phyloP scores from a whole-genome alignment of 2,329 filamentous ascomycete species.

The Cordyceps farinosa region DNA sequence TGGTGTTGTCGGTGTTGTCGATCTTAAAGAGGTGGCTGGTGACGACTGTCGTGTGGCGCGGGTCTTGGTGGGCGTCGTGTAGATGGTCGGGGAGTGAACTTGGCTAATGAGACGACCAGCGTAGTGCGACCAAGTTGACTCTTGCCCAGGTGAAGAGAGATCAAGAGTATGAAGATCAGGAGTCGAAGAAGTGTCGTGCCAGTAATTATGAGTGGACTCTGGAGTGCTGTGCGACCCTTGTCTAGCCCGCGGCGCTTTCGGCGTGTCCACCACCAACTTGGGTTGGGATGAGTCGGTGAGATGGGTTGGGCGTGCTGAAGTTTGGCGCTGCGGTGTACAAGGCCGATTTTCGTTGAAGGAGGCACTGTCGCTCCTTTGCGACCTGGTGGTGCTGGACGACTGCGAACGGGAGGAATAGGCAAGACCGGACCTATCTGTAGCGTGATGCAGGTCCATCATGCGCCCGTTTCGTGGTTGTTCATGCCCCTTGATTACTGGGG shows the following conservation, averaged over 20 bases:
- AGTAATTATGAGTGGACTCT: constrained; percentile 8
- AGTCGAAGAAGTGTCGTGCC: constrained; percentile 6
- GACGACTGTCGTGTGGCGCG: constrained; percentile 12
- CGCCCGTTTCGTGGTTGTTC: constrained; percentile 10
- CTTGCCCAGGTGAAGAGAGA: constrained; percentile 24
- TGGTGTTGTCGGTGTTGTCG: constrained; percentile 19
- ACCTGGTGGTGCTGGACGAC: not conserved
- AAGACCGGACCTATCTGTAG: not conserved
- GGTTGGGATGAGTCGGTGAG: constrained; percentile 11
- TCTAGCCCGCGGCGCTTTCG: constrained; percentile 13
- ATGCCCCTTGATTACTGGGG: constrained; percentile 13
- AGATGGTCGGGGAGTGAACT: constrained; percentile 6
- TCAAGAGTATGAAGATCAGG: constrained; percentile 8
- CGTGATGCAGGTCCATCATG: constrained; percentile 2
- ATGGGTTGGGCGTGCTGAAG: not conserved
- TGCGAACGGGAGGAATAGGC: constrained; percentile 8
- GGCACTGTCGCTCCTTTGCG: constrained; percentile 1
- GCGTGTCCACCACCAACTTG: constrained; percentile 3
- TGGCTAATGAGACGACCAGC: constrained; percentile 12
- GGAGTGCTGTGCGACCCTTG: constrained; percentile 12
- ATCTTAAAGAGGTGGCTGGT: constrained; percentile 28
- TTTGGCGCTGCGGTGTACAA: not conserved
- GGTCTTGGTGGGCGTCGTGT: constrained; percentile 13
- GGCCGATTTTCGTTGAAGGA: not conserved
- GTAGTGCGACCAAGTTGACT: constrained; percentile 25